Base-by-base conservation (phyloP, 768 basidiomycete genomes). In the Omphalotus guepiniiformis region DNA sequence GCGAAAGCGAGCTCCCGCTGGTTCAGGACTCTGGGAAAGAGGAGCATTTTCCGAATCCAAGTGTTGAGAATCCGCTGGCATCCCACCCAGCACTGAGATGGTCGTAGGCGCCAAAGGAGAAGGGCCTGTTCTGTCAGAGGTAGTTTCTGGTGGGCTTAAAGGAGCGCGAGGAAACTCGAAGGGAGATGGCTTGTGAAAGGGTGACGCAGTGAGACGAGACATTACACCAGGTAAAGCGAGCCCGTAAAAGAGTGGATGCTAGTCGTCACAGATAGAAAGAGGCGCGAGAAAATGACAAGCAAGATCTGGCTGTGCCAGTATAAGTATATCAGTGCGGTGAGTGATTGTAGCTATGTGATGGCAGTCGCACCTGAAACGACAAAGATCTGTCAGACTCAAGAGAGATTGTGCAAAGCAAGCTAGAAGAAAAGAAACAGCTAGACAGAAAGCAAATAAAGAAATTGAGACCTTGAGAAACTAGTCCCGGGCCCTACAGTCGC, bases 171-270 rank as follows among this genome's bases (percentile, higher is more conserved):
- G 74, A 63, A 70, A 77, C 49, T 74, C 65, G 57, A 71, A 73
- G 12, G 71, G 66, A 8, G 70, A 65, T 12, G 72, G 69, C 56
- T 72, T 77, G 54, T 73, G 68, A 52, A 74, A 73, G 3, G 63
- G 67, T 15, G 68, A 68, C 18, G 63, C 61, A 21, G 70, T 66
- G n/a, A 70, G 58, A 50, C 63, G 69, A 55, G 73, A 70, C 75
- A 78, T 76, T 42, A 48, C 39, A 52, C 48, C 39, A 48, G 41
- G 48, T 16, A 34, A 41, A 51, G 46, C 40, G 18, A 43, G 48
- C 50, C 43, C 52, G 49, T 42, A 42, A 42, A 42, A 18, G 35
- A 42, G 41, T 39, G 40, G 44, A 49, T 46, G 32, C 39, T n/a
- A n/a, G n/a, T n/a, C n/a, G n/a, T n/a, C n/a, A n/a, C n/a, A n/a